Evolutionary conservation across 495 filamentous ascomycete species (phyloP).

Genomic region (Penicillium nucicola): DNA sequence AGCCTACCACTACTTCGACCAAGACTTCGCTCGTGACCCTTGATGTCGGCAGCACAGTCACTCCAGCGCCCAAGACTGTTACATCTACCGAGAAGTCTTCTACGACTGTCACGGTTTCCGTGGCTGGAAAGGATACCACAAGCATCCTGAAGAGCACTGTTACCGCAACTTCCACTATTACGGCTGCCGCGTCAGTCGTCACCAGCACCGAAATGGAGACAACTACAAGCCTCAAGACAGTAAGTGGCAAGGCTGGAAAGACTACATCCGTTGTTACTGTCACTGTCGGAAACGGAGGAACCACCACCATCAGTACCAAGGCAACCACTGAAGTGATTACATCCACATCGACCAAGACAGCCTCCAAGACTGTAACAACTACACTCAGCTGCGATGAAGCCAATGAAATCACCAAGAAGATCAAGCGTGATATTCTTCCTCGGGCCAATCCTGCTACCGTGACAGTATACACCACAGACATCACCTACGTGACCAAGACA

Average conservation of each 20-base stretch:
- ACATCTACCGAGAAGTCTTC: conserved; percentile 1
- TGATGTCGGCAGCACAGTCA: conserved; percentile 1
- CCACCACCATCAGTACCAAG: conserved; percentile 5
- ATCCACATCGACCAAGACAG: conserved; percentile 2
- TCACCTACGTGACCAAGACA: conserved; percentile 1
- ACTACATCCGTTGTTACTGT: background rate
- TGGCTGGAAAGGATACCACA: conserved; percentile 4
- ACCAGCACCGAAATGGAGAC: background rate
- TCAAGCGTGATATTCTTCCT: background rate
- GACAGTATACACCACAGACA: conserved; percentile 1
- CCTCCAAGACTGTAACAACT: conserved; percentile 1
- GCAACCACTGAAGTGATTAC: conserved; percentile 2
- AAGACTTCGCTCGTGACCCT: conserved; percentile 1
- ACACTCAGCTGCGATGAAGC: conserved; percentile 4
- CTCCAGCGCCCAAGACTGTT: background rate
- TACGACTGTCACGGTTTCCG: background rate
- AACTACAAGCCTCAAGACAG: background rate
- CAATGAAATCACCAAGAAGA: background rate
- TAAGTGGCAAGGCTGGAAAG: background rate
- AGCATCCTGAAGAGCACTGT: conserved; percentile 2
- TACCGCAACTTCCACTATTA: background rate
- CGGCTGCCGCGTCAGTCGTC: background rate
- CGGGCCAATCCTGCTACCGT: background rate
- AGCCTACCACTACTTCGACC: background rate
- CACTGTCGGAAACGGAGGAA: background rate